phyloP scores from a whole-genome alignment of 2,329 filamentous ascomycete species.

The Calonectria pseudoturangicola region DNA sequence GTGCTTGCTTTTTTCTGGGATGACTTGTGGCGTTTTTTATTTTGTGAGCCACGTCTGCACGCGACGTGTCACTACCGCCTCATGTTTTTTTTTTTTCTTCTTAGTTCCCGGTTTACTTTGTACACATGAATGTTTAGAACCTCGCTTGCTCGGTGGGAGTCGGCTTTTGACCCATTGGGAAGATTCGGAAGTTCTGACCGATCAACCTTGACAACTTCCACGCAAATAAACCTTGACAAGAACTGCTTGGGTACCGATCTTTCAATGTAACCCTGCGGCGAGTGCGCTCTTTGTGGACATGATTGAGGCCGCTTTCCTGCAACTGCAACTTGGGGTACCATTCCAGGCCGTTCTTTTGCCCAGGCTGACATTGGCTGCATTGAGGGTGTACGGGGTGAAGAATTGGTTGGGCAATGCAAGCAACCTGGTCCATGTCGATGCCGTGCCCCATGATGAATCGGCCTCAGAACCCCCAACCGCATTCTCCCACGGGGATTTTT shows the following conservation, averaged over 20 bases:
- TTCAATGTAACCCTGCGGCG: slow-evolving; percentile 30
- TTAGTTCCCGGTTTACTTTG: not conserved
- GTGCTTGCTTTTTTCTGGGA: slow-evolving; percentile 11
- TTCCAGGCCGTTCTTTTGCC: slow-evolving; percentile 9
- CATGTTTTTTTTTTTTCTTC: not conserved
- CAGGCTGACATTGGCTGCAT: slow-evolving; percentile 28
- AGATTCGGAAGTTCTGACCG: slow-evolving; percentile 19
- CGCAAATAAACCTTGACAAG: not conserved
- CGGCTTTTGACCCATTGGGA: slow-evolving; percentile 1
- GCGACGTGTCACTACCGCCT: slow-evolving; percentile 21
- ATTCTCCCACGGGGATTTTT: slow-evolving; percentile 8
- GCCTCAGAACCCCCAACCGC: slow-evolving; percentile 27
- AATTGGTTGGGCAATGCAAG: slow-evolving; percentile 32
- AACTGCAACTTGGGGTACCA: slow-evolving; percentile 25
- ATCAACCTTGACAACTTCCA: slow-evolving; percentile 3
- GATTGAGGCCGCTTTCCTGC: slow-evolving; percentile 7
- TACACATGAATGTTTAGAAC: not conserved
- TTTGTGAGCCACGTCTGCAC: not conserved
- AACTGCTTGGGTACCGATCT: slow-evolving; percentile 35
- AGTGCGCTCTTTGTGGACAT: slow-evolving; percentile 11
- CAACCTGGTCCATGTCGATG: slow-evolving; percentile 35
- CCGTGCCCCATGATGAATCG: slow-evolving; percentile 39
- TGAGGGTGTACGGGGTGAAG: slow-evolving; percentile 8
- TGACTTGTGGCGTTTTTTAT: slow-evolving; percentile 4
- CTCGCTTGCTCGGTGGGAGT: not conserved